A percentile compares a stretch with the other conserved stretches of the same genome.
These are phyloP conservation scores for Podospora pseudocomata DNA, from an alignment of 495 filamentous ascomycete species.

Conservation along the genomic window DNA sequence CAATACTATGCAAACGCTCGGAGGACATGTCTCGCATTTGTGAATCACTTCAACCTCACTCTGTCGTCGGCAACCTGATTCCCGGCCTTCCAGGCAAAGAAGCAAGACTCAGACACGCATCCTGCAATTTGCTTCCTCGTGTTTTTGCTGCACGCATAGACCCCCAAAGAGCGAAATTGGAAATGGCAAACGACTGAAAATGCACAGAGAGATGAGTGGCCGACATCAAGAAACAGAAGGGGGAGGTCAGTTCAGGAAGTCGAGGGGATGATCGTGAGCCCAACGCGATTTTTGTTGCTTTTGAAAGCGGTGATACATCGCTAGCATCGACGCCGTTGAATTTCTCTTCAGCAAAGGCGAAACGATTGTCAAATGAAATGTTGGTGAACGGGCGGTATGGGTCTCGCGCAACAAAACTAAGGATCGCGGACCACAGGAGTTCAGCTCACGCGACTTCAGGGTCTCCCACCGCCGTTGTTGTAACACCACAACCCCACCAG, in stretches of 20 bases:
- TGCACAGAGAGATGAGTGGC: background rate
- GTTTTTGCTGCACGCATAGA: background rate
- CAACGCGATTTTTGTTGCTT: background rate
- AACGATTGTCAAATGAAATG: background rate
- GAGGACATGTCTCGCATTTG: background rate
- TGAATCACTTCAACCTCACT: background rate
- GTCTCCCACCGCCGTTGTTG: background rate
- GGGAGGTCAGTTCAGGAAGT: background rate
- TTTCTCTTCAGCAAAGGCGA: background rate
- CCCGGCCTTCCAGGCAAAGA: background rate
- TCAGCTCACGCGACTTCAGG: background rate
- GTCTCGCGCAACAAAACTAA: background rate
- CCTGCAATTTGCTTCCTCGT: background rate
- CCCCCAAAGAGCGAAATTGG: background rate
- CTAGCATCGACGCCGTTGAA: background rate
- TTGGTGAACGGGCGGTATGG: background rate
- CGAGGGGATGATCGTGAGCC: background rate
- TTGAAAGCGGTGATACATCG: background rate
- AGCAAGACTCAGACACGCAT: background rate
- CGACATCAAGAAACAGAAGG: background rate
- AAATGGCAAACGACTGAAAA: background rate
- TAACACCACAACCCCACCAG: background rate
- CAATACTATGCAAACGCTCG: background rate
- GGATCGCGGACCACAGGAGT: background rate
- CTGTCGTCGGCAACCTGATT: background rate